Base-by-base conservation (phyloP, 768 basidiomycete species). In the Myochromella boudieri region DNA sequence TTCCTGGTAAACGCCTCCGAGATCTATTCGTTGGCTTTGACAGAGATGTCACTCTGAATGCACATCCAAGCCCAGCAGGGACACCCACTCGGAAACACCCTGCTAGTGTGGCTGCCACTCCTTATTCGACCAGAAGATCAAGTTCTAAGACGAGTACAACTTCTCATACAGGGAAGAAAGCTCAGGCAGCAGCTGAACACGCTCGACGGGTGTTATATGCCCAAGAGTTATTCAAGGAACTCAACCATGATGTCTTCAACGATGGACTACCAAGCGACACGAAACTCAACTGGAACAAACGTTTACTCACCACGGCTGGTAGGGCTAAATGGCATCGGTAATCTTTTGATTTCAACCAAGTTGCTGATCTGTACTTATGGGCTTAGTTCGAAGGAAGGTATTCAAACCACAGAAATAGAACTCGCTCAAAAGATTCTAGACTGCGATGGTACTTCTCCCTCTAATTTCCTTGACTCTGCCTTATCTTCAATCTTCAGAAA, bases 351-450 rank as follows among this genome's bases (percentile, higher is more conserved):
- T 22, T 4, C 17, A 15, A 21, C 18, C 10, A 1, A 8, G 15
- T 33, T 50, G 43, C 12, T 24, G 21, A 56, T 25, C 39, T 31
- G 21, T 22, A 49, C 52, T 26, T 8, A 43, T 32, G 38, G 41
- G 25, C 45, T 12, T 42, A 85, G 81, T 37, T 77, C 76, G 15
- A 70, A 73, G 37, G 75, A 85, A 9, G 85, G 85, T 7, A 65
- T 71, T n/a, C 69, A 82, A 44, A 76, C 67, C 4, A 76, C 76
- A 1, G 76, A 79, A 55, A 91, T 94, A 46, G 82, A 91, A 56
- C 69, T 95, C n/a, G 87, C 90, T 4, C 76, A 78, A 37, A 95
- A 94, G 61, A 83, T 95, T 22, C 63, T 93, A 48, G 88, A 89
- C 52, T 79, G 76, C 40, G 78, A 87, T 54, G 87, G 91, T 89